These are phyloP conservation scores for Pseudogymnoascus sp. DNA, from an alignment of 2,329 filamentous ascomycete genomes.

Conservation along the genomic window DNA sequence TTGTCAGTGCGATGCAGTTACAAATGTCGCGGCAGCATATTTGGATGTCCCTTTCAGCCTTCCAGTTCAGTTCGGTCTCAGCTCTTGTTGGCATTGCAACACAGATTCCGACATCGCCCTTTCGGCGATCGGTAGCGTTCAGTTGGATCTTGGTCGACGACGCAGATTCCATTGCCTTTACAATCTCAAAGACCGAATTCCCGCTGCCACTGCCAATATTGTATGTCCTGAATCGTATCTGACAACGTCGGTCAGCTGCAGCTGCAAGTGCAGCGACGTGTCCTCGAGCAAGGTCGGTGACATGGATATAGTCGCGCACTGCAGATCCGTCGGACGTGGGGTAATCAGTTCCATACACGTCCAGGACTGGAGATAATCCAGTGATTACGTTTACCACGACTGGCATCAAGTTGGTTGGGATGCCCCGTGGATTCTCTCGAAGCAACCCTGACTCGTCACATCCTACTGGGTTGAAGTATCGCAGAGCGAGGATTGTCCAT, in stretches of 20 bases:
- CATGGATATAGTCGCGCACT: constrained; percentile 62
- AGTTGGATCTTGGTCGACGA: constrained; percentile 33
- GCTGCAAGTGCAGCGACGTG: constrained; percentile 52
- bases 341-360: constrained; percentile 59
- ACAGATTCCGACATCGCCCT: constrained; percentile 38
- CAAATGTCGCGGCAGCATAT: constrained; percentile 19
- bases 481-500: constrained; percentile 56
- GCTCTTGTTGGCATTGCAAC: constrained; percentile 37
- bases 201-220: constrained; percentile 42
- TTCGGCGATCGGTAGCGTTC: constrained; percentile 32
- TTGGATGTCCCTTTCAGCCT: constrained; percentile 22
- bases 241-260: constrained; percentile 28
- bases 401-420: constrained; percentile 58
- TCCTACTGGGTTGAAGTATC: constrained; percentile 64
- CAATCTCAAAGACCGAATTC: constrained; percentile 39
- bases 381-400: constrained; percentile 56
- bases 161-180: constrained; percentile 34
- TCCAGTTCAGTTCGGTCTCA: constrained; percentile 38
- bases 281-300: constrained; percentile 56
- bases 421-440: constrained; percentile 55
- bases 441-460: constrained; percentile 57
- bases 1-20: constrained; percentile 13
- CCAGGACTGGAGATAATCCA: constrained; percentile 44
- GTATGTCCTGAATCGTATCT: constrained; percentile 36
- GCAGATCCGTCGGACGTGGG: constrained; percentile 59